phyloP scores from a whole-genome alignment of 768 basidiomycete species.

The Termitomyces sp. region DNA sequence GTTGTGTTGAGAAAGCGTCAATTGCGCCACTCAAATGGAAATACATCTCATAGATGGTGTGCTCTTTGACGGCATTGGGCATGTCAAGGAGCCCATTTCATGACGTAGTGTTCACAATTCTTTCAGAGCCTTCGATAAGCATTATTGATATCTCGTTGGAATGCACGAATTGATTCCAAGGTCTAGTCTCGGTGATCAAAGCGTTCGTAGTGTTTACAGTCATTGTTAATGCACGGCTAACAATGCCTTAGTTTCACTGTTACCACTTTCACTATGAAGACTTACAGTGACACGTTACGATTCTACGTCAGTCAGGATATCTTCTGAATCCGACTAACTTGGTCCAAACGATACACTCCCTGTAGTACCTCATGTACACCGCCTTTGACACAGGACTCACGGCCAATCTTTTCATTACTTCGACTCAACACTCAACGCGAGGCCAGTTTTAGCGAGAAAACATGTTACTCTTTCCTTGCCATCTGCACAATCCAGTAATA shows the following conservation, averaged over 20 bases:
- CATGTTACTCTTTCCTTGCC: background rate
- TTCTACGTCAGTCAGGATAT: background rate
- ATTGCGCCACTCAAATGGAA: background rate
- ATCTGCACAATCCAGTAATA: background rate
- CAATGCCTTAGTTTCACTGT: background rate
- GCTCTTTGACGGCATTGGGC: background rate
- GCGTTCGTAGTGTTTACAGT: background rate
- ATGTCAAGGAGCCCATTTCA: background rate
- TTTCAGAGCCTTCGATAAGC: background rate
- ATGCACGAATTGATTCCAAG: background rate
- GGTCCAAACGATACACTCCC: background rate
- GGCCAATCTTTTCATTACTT: background rate
- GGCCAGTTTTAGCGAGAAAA: background rate
- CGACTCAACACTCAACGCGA: constrained; percentile 10
- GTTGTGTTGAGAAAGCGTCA: too few species aligned
- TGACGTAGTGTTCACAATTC: background rate
- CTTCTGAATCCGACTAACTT: background rate
- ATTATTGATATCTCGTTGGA: background rate
- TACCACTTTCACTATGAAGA: background rate
- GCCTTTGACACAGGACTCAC: background rate
- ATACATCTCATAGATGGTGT: background rate
- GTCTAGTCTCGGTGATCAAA: background rate
- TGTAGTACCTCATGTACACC: background rate
- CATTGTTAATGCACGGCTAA: background rate
- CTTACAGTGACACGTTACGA: background rate